Percentiles rank a stretch among this genome's conserved stretches.
Evolutionary conservation across 495 filamentous ascomycete genomes (phyloP).

Genomic region (Choiromyces venosus): DNA sequence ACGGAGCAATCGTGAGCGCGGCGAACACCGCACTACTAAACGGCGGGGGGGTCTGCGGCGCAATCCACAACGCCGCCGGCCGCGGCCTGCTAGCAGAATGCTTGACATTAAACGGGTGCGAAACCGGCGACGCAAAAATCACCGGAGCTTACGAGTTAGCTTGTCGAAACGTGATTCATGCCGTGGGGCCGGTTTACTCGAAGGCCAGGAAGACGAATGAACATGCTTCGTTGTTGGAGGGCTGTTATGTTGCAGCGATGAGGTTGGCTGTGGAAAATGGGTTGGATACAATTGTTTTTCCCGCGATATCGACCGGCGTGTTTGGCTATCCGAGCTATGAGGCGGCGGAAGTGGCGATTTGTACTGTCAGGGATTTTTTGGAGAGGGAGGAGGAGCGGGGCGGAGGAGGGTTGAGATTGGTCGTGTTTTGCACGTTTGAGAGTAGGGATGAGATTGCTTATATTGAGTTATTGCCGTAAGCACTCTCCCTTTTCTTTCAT

Average conservation of each 20-base stretch:
- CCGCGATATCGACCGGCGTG: constrained; percentile 75
- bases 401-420: constrained; percentile 53
- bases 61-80: constrained; percentile 82
- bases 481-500: constrained; percentile 29
- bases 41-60: constrained; percentile 82
- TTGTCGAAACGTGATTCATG: constrained; percentile 73
- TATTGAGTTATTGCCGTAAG: constrained; percentile 64
- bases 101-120: constrained; percentile 59
- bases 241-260: constrained; percentile 72
- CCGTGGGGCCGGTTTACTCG: constrained; percentile 81
- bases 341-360: constrained; percentile 63
- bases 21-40: constrained; percentile 74
- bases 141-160: constrained; percentile 72
- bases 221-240: constrained; percentile 34
- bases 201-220: constrained; percentile 37
- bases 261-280: constrained; percentile 62
- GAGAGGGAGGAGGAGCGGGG: constrained; percentile 44
- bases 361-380: constrained; percentile 66
- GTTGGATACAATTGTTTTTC: constrained; percentile 71
- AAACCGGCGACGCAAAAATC: constrained; percentile 76
- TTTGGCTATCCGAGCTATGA: constrained; percentile 77
- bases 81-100: constrained; percentile 59
- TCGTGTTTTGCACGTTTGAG: constrained; percentile 78
- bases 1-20: constrained; percentile 85
- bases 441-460: constrained; percentile 71